These are phyloP conservation scores for Hypoxylon intermedium DNA, from an alignment of 495 filamentous ascomycete species.

Conservation along the genomic window DNA sequence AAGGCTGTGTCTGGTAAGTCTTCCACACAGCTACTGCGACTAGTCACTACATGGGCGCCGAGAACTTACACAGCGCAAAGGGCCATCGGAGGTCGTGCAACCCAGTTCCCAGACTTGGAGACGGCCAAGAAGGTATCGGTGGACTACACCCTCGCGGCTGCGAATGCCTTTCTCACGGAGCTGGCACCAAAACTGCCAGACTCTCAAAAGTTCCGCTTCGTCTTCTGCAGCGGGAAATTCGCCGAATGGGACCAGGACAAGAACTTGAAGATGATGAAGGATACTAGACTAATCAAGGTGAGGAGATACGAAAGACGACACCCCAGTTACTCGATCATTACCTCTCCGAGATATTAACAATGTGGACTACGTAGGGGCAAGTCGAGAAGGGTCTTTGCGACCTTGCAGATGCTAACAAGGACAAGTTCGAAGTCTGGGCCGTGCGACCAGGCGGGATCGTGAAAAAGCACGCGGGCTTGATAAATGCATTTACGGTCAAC, in stretches of 20 bases:
- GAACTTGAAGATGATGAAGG: constrained; percentile 49
- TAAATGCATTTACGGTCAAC: constrained; percentile 36
- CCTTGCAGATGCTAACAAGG: constrained; percentile 40
- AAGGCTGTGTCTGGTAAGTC: constrained; percentile 61
- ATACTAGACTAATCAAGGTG: constrained; percentile 56
- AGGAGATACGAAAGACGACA: not conserved
- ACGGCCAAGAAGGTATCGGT: constrained; percentile 47
- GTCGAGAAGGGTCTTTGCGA: constrained; percentile 50
- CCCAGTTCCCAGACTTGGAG: constrained; percentile 41
- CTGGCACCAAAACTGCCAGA: constrained; percentile 33
- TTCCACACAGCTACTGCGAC: not conserved
- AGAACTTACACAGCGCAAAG: constrained; percentile 20
- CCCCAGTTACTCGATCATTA: not conserved
- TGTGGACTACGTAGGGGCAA: constrained; percentile 43
- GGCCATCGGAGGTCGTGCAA: constrained; percentile 42
- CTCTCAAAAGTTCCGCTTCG: constrained; percentile 55
- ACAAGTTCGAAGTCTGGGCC: constrained; percentile 41
- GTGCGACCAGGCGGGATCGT: constrained; percentile 47
- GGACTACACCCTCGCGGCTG: constrained; percentile 54
- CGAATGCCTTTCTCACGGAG: constrained; percentile 45
- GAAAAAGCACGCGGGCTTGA: constrained; percentile 43
- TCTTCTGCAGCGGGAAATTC: constrained; percentile 57
- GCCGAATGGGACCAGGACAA: constrained; percentile 57
- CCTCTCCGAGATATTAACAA: constrained; percentile 13
- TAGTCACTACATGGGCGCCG: too few species aligned